phyloP scores from a whole-genome alignment of 2,329 filamentous ascomycete species.

The Xylariaceae sp. region DNA sequence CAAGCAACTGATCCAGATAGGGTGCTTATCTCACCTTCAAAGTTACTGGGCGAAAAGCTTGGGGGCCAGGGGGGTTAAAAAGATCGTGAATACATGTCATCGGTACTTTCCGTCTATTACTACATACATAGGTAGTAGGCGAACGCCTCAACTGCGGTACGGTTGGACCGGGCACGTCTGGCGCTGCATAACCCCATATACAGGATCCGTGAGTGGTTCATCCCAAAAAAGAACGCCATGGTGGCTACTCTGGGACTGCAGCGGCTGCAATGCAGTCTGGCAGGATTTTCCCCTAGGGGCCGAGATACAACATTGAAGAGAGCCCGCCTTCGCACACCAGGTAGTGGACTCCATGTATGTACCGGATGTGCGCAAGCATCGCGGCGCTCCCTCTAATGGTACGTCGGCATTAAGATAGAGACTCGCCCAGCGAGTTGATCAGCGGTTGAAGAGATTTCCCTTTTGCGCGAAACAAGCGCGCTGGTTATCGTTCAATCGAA shows the following conservation, averaged over 20 bases:
- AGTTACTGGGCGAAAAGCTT: not conserved
- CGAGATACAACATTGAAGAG: not conserved
- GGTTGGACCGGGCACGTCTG: too few species aligned
- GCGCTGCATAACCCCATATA: not conserved
- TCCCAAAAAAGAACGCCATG: not conserved
- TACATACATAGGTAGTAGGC: not conserved
- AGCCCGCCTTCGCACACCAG: not conserved
- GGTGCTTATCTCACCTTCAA: conserved; percentile 20
- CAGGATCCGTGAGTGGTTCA: not conserved
- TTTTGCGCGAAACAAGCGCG: not conserved
- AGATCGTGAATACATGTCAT: not conserved
- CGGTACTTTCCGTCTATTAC: not conserved
- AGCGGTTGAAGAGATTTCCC: not conserved
- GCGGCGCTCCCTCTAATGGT: not conserved
- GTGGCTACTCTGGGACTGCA: not conserved
- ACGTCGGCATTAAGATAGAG: not conserved
- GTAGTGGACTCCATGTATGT: not conserved
- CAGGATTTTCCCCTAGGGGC: not conserved
- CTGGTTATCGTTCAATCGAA: not conserved
- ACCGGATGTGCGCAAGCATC: not conserved
- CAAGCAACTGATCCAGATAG: conserved; percentile 25
- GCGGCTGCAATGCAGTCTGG: not conserved
- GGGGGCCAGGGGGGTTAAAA: conserved; percentile 3
- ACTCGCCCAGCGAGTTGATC: not conserved
- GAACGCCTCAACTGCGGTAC: not conserved